phyloP scores from a whole-genome alignment of 1,139 yeast genomes.

The Kurtzmaniella quercitrusa region DNA sequence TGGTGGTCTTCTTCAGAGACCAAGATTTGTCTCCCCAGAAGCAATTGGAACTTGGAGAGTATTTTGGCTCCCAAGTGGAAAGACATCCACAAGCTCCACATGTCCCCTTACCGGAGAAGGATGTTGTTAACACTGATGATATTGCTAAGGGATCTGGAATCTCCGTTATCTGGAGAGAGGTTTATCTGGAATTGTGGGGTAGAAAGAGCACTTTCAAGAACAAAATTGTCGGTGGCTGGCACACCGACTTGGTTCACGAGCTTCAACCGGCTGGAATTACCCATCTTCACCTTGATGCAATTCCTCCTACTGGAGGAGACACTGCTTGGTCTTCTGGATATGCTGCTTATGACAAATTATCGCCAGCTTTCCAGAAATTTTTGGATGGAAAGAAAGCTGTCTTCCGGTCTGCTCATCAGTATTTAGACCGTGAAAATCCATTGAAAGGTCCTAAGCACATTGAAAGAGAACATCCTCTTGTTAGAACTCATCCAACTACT shows the following conservation, averaged over 20 bases:
- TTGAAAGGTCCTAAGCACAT: constrained; percentile 36
- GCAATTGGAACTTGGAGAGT: constrained; percentile 30
- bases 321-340: constrained; percentile 49
- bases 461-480: constrained; percentile 43
- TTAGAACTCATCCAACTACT: constrained; percentile 52
- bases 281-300: constrained; percentile 42
- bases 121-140: constrained; percentile 12
- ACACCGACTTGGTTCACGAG: constrained; percentile 46
- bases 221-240: constrained; percentile 25
- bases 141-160: constrained; percentile 23
- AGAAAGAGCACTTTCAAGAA: constrained; percentile 9
- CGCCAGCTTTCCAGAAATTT: constrained; percentile 44
- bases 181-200: constrained; percentile 22
- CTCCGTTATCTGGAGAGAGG: constrained; percentile 39
- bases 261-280: constrained; percentile 46
- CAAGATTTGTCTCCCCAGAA: constrained; percentile 32
- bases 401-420: constrained; percentile 39
- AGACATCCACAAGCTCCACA: constrained; percentile 24
- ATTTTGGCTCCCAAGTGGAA: constrained; percentile 27
- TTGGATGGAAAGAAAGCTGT: constrained; percentile 48
- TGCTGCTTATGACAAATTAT: constrained; percentile 48
- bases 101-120: constrained; percentile 21
- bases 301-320: constrained; percentile 47
- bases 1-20: constrained; percentile 40
- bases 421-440: constrained; percentile 39